These are phyloP conservation scores for Ogataea thermomethanolica DNA, from an alignment of 805 yeast genomes.

Conservation along the genomic window DNA sequence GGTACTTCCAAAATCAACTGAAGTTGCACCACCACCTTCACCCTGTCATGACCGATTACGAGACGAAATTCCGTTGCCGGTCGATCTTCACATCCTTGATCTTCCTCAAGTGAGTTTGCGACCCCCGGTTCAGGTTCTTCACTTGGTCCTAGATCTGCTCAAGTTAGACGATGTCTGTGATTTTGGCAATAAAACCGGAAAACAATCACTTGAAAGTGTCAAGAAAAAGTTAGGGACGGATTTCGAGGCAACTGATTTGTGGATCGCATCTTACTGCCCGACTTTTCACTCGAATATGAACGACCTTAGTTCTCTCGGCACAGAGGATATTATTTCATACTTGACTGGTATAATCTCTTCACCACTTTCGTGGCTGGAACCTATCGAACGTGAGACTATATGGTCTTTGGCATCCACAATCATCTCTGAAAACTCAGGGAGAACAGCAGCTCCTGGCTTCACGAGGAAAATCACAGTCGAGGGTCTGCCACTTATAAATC, in stretches of 20 bases:
- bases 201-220: constrained; percentile 7
- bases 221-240: constrained; percentile 33
- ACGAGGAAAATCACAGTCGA: constrained; percentile 48
- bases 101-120: constrained; percentile 46
- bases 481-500: constrained; percentile 37
- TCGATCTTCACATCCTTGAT: constrained; percentile 49
- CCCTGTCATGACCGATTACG: constrained; percentile 2
- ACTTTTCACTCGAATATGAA: constrained; percentile 24
- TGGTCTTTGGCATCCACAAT: constrained; percentile 57
- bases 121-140: constrained; percentile 47
- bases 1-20: neutral
- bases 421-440: constrained; percentile 78
- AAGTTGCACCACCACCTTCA: constrained; percentile 14
- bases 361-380: constrained; percentile 44
- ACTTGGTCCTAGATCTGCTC: constrained; percentile 45
- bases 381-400: constrained; percentile 37
- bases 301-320: constrained; percentile 6
- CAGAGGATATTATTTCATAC: constrained; percentile 40
- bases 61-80: constrained; percentile 18
- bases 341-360: constrained; percentile 48
- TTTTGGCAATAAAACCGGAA: constrained; percentile 34
- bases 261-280: constrained; percentile 43
- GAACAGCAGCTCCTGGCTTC: constrained; percentile 76
- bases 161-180: constrained; percentile 49
- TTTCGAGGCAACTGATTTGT: constrained; percentile 34